These are phyloP conservation scores for Fragaria ananassa DNA, from an alignment of 306 rosid genomes.

Conservation along the genomic window DNA sequence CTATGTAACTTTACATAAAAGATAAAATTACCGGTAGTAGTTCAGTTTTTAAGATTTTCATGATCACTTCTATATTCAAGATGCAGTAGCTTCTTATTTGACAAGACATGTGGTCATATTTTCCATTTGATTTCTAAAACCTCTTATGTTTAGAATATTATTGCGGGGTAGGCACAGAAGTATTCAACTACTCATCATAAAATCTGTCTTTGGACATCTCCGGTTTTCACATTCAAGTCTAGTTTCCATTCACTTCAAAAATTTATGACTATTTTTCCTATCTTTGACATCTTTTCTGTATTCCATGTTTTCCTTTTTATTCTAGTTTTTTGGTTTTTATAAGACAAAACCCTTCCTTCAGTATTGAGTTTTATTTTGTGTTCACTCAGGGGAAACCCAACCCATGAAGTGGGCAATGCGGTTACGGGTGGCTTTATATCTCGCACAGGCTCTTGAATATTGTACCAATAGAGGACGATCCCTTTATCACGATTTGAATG, in stretches of 20 bases:
- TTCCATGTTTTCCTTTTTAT: neutral
- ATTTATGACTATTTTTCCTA: neutral
- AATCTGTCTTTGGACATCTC: neutral
- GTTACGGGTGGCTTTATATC: constrained; percentile 86
- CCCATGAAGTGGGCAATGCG: constrained; percentile 98
- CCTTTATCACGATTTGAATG: constrained; percentile 90
- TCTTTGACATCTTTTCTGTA: neutral
- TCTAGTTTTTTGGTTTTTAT: neutral
- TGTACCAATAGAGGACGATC: constrained; percentile 91
- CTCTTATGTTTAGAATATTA: neutral
- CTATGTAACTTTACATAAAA: neutral
- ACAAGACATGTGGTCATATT: neutral
- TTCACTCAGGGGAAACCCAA: constrained; percentile 75
- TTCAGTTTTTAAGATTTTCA: neutral
- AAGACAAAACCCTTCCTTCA: neutral
- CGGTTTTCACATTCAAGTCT: neutral
- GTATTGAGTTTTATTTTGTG: constrained; percentile 23
- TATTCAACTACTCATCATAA: neutral
- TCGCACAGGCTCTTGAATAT: constrained; percentile 93
- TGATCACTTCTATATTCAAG: neutral
- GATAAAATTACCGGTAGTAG: neutral
- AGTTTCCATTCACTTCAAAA: neutral
- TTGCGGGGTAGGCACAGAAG: neutral
- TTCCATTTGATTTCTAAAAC: neutral
- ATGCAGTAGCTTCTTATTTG: neutral